A percentile compares a stretch with the other conserved stretches of the same genome.
These are phyloP conservation scores for Leishmania aethiopica DNA, from an alignment of 208 protist genomes.

Conservation along the genomic window DNA sequence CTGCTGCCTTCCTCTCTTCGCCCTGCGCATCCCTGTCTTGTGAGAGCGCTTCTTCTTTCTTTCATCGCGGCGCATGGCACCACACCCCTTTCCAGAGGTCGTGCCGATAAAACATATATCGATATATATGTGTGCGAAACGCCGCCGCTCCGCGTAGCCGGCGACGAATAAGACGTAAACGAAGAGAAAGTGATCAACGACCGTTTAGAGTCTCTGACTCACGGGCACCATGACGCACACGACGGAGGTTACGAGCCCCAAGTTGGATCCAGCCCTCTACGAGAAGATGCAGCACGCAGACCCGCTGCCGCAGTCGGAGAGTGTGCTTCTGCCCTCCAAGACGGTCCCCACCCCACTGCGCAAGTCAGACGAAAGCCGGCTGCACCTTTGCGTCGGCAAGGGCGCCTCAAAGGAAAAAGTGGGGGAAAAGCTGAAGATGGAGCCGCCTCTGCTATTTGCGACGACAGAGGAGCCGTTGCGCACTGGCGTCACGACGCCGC, in stretches of 20 bases:
- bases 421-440: not conserved
- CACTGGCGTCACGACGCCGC: not conserved
- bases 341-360: slow-evolving; percentile 9
- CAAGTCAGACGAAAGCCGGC: slow-evolving; percentile 2
- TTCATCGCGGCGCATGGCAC: not conserved
- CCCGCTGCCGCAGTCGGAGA: slow-evolving; percentile 15
- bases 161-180: not conserved
- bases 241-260: not conserved
- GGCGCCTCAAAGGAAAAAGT: not conserved
- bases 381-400: slow-evolving; percentile 9
- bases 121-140: not conserved
- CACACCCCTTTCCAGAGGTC: not conserved
- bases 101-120: not conserved
- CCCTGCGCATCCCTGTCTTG: not conserved
- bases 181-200: not conserved
- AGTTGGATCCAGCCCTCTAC: slow-evolving; percentile 3
- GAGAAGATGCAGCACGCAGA: slow-evolving; percentile 12
- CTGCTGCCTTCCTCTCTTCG: not conserved
- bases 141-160: not conserved
- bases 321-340: slow-evolving; percentile 21
- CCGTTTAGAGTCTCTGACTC: not conserved
- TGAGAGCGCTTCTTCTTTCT: not conserved
- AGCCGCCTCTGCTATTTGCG: not conserved
- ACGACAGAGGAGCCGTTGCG: not conserved
- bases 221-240: not conserved